phyloP scores from a whole-genome alignment of 179 eudicot genomes.

The Beta lomatogona region DNA sequence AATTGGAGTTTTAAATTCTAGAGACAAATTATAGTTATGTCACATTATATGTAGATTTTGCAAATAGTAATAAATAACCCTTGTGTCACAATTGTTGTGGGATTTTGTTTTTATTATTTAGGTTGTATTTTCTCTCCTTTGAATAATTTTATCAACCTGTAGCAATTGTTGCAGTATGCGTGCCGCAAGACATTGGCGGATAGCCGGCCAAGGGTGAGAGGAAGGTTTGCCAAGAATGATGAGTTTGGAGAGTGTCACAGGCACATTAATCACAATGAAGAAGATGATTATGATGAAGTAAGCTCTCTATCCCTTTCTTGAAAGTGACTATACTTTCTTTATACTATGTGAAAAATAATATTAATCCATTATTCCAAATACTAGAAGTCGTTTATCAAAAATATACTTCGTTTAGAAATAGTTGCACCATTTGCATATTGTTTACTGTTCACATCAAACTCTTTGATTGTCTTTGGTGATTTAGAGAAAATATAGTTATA shows the following conservation, averaged over 20 bases:
- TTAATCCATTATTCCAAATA: too few species aligned
- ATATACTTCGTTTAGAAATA: too few species aligned
- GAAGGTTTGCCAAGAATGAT: slow-evolving; percentile 92
- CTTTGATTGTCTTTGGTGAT: too few species aligned
- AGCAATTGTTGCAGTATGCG: slow-evolving; percentile 57
- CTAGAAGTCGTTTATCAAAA: too few species aligned
- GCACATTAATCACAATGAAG: slow-evolving; percentile 53
- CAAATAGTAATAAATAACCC: too few species aligned
- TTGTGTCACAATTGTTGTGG: not conserved
- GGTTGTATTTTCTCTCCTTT: not conserved
- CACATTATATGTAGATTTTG: not conserved
- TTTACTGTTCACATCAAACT: too few species aligned
- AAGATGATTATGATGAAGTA: slow-evolving; percentile 71
- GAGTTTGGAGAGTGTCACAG: slow-evolving; percentile 58
- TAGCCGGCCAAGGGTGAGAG: slow-evolving; percentile 89
- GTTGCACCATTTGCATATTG: too few species aligned
- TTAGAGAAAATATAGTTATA: too few species aligned
- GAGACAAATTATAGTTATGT: not conserved
- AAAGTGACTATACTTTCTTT: too few species aligned
- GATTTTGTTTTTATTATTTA: too few species aligned
- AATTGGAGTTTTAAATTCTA: too few species aligned
- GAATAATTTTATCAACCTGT: not conserved
- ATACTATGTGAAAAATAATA: too few species aligned
- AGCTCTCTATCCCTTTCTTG: slow-evolving; percentile 9
- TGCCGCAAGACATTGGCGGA: slow-evolving; percentile 96